Evolutionary conservation across 768 basidiomycete genomes (phyloP), one percentile per base, ranked within the genome.

Genomic region (Cystofilobasidium ferigula): DNA sequence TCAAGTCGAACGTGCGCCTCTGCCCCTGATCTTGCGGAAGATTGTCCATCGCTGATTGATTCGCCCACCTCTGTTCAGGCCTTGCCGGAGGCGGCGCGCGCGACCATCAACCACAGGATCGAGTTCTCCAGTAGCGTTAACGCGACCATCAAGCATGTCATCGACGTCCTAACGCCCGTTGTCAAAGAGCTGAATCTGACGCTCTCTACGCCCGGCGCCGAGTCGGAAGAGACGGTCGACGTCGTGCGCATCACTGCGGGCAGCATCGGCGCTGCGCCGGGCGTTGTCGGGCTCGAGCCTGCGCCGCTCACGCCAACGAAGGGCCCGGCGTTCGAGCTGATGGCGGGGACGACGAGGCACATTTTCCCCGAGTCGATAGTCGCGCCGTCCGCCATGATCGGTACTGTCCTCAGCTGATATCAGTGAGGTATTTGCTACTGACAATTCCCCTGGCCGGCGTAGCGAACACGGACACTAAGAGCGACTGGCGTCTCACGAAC

Each of bases 31-130:
- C n/a, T n/a, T n/a, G n/a, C n/a, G n/a, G n/a, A n/a, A n/a, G n/a
- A n/a, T n/a, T n/a, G n/a, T n/a, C n/a, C n/a, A n/a, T n/a, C n/a
- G n/a, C n/a, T n/a, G n/a, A n/a, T n/a, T n/a, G n/a, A n/a, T n/a
- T n/a, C n/a, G n/a, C n/a, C n/a, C n/a, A n/a, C n/a, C n/a, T n/a
- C n/a, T n/a, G n/a, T n/a, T n/a, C n/a, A n/a, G n/a, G 67, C 67
- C 18, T 43, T 68, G 3, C 67, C 67, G 6, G 67, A 68, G 30
- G 20, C 20, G 20, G 53, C 61, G 16, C 24, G 18, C 71, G 76
- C 76, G 2, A 72, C 69, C 30, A 69, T 77, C 67, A 77, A 77
- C 60, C 69, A 74, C 69, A 70, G 76, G 14, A 77, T 77, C 60
- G 71, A 74, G 38, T 76, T 77, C 24, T 72, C 73, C n/a, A 75